phyloP scores from a whole-genome alignment of 2,329 filamentous ascomycete genomes.

The Verruconis gallopava region DNA sequence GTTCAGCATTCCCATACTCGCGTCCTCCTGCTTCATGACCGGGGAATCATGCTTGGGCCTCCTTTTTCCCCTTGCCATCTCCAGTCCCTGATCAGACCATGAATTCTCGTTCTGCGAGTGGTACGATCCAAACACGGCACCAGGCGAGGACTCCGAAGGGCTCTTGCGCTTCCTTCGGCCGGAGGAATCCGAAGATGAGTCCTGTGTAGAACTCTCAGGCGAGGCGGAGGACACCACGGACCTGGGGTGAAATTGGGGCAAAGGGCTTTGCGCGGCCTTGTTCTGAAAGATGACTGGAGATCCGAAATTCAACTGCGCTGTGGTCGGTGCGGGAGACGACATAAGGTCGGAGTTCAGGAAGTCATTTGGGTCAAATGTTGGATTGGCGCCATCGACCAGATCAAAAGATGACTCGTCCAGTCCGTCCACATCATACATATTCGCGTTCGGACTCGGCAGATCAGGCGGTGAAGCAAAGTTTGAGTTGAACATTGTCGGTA shows the following conservation, averaged over 20 bases:
- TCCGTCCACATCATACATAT: not conserved
- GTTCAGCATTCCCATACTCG: conserved; percentile 3
- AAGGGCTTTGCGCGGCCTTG: conserved; percentile 4
- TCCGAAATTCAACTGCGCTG: conserved; percentile 6
- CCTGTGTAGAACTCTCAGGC: conserved; percentile 28
- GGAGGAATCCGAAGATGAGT: conserved; percentile 29
- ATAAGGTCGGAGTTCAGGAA: conserved; percentile 5
- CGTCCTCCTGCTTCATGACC: conserved; percentile 2
- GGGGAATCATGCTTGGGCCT: conserved; percentile 5
- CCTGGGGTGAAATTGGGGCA: conserved; percentile 11
- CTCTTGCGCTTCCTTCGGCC: conserved; percentile 28
- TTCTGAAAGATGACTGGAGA: conserved; percentile 1
- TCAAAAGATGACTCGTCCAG: not conserved
- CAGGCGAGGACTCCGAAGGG: conserved; percentile 24
- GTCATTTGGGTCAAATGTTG: conserved; percentile 1
- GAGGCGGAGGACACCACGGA: conserved; percentile 18
- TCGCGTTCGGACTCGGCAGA: too few relatives aligned
- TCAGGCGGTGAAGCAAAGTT: not conserved
- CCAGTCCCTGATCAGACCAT: conserved; percentile 10
- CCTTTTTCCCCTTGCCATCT: conserved; percentile 3
- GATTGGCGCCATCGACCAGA: not conserved
- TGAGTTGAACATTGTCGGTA: not conserved
- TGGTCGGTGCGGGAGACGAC: conserved; percentile 1
- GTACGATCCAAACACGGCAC: conserved; percentile 11
- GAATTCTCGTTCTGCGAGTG: conserved; percentile 6